Evolutionary conservation across 2,329 filamentous ascomycete genomes (phyloP).

Genomic region (Helotiales sp.): DNA sequence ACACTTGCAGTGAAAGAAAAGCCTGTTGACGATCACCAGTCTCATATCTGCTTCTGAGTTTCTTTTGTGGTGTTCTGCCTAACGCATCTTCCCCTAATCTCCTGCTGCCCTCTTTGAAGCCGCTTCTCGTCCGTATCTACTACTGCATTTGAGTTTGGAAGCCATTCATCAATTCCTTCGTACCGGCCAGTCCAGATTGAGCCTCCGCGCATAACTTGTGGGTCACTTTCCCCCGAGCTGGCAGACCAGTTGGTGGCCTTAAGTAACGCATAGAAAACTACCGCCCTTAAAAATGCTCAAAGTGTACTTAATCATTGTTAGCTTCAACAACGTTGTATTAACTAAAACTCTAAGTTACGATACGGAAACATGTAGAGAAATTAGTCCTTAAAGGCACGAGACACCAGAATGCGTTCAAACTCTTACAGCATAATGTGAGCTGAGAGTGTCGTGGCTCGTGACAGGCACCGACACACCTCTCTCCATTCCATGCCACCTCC

Average conservation of each 20-base stretch:
- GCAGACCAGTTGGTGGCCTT: no score
- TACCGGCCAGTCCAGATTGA: no score
- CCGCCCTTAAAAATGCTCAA: no score
- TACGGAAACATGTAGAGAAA: slow-evolving; percentile 12
- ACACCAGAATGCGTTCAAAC: slow-evolving; percentile 13
- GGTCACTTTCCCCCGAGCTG: no score
- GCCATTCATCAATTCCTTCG: no score
- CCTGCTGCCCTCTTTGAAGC: slow-evolving; percentile 9
- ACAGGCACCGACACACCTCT: slow-evolving; percentile 12
- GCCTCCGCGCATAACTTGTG: no score
- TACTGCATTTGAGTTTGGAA: slow-evolving; percentile 9
- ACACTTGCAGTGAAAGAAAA: slow-evolving; percentile 9
- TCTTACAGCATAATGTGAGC: slow-evolving; percentile 14
- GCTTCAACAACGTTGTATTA: no score
- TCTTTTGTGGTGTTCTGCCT: slow-evolving; percentile 6
- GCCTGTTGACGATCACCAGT: slow-evolving; percentile 8
- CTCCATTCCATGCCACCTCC: slow-evolving; percentile 11
- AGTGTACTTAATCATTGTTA: no score
- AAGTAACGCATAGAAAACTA: no score
- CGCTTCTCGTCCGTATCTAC: slow-evolving; percentile 10
- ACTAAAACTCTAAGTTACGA: no score
- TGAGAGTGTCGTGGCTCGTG: slow-evolving; percentile 17
- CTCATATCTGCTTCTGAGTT: slow-evolving; percentile 11
- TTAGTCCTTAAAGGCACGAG: slow-evolving; percentile 13
- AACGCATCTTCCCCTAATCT: slow-evolving; percentile 6